Percentiles rank a stretch among this genome's conserved stretches.
These are phyloP conservation scores for Mariannaea elegans DNA, from an alignment of 2,329 filamentous ascomycete genomes.

Conservation along the genomic window DNA sequence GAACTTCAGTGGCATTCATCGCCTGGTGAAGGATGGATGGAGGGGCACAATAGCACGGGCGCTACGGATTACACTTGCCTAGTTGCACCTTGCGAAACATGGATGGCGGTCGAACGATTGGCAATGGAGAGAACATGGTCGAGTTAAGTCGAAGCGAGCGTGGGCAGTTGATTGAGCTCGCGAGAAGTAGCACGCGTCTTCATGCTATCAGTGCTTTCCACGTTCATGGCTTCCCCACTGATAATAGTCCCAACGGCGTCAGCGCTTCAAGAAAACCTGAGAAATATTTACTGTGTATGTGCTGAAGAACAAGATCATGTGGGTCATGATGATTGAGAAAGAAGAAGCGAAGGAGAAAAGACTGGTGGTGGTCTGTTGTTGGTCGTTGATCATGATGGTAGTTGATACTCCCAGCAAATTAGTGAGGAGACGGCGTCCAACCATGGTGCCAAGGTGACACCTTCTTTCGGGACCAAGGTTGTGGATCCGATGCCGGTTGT, in stretches of 20 bases:
- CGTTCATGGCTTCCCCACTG: background rate
- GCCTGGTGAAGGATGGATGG: background rate
- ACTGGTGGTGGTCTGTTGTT: background rate
- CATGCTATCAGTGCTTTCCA: constrained; percentile 8
- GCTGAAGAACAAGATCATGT: background rate
- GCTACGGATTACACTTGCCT: background rate
- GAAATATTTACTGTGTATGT: too few species aligned
- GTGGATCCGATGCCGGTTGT: constrained; percentile 17
- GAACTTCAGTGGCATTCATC: background rate
- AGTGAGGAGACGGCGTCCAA: constrained; percentile 21
- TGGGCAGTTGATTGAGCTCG: constrained; percentile 6
- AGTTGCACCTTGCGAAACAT: constrained; percentile 16
- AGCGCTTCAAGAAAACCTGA: background rate
- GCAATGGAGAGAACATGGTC: background rate
- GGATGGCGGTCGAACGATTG: constrained; percentile 8
- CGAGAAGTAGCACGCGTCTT: background rate
- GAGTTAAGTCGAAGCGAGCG: background rate
- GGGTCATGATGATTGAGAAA: background rate
- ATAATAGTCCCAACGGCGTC: background rate
- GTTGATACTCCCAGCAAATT: background rate
- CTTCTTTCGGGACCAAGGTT: constrained; percentile 10
- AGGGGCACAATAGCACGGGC: background rate
- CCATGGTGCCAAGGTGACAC: constrained; percentile 14
- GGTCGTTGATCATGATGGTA: background rate
- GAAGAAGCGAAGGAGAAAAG: background rate